phyloP scores from a whole-genome alignment of 2,329 filamentous ascomycete genomes.

The Diaporthe sp. region DNA sequence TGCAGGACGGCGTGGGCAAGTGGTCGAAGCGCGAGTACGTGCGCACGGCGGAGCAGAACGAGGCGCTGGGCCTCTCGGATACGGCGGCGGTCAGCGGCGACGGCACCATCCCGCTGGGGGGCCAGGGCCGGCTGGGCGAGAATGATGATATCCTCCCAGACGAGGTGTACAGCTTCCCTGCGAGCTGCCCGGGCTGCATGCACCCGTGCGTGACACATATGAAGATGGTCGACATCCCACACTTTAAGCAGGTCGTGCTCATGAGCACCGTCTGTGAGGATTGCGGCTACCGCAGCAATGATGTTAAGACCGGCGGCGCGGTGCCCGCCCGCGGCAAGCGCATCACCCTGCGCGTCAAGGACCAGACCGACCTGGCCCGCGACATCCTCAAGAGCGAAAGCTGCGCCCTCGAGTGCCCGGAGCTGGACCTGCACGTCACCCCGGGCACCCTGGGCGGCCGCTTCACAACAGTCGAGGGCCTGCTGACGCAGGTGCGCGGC shows the following conservation, averaged over 20 bases:
- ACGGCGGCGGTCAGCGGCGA: slow-evolving; percentile 63
- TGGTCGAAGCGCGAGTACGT: slow-evolving; percentile 89
- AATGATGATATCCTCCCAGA: slow-evolving; percentile 91
- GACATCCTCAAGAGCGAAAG: slow-evolving; percentile 98
- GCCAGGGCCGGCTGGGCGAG: slow-evolving; percentile 54
- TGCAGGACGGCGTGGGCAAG: slow-evolving; percentile 84
- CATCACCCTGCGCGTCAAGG: slow-evolving; percentile 82
- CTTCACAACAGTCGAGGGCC: slow-evolving; percentile 96
- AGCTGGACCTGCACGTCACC: slow-evolving; percentile 88
- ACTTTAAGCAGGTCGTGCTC: slow-evolving; percentile 97
- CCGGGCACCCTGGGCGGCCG: slow-evolving; percentile 94
- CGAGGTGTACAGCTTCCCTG: slow-evolving; percentile 93
- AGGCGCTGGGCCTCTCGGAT: slow-evolving; percentile 81
- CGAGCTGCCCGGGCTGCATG: slow-evolving; percentile 91
- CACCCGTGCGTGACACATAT: slow-evolving; percentile 91
- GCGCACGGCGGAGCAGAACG: slow-evolving; percentile 88
- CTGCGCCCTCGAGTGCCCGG: slow-evolving; percentile 87
- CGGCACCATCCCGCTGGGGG: slow-evolving; percentile 64
- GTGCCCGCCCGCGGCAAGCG: slow-evolving; percentile 88
- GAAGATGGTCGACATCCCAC: slow-evolving; percentile 98
- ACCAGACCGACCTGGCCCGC: slow-evolving; percentile 80
- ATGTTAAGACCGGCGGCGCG: slow-evolving; percentile 96
- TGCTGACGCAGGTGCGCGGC: slow-evolving; percentile 91
- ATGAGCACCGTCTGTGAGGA: slow-evolving; percentile 94
- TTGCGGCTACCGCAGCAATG: slow-evolving; percentile 95